Evolutionary conservation across 2,329 filamentous ascomycete species (phyloP).

Genomic region (Xylaria hypoxylon): DNA sequence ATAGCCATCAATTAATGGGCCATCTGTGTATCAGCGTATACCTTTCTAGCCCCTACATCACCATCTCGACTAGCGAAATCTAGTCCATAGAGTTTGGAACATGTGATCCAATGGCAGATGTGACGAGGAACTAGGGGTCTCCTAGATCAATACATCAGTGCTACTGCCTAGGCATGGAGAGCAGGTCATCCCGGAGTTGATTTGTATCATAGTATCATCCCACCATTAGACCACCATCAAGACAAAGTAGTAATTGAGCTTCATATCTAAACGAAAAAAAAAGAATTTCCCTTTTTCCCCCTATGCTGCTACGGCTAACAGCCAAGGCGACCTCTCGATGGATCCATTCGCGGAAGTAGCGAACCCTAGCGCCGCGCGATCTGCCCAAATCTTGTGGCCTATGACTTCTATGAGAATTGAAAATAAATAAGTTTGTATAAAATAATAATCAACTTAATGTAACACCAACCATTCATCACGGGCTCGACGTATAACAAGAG

Average conservation of each 20-base stretch:
- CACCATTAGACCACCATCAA: constrained; percentile 33
- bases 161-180: constrained; percentile 4
- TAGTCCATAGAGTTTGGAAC: constrained; percentile 23
- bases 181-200: constrained; percentile 22
- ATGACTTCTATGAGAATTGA: no score
- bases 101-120: background rate
- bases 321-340: background rate
- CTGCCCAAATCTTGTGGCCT: background rate
- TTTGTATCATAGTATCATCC: constrained; percentile 38
- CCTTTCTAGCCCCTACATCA: background rate
- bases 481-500: background rate
- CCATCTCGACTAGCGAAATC: constrained; percentile 27
- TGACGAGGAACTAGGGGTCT: constrained; percentile 8
- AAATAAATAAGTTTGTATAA: no score
- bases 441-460: no score
- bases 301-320: background rate
- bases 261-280: constrained; percentile 15
- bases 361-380: background rate
- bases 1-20: constrained; percentile 3
- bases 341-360: background rate
- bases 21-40: background rate
- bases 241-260: constrained; percentile 36
- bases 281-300: no score
- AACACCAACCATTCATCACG: no score
- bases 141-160: background rate